Percentiles rank a stretch among this genome's conserved stretches.
These are phyloP conservation scores for Amaranthus cruentus DNA, from an alignment of 148 eudicot genomes.

Conservation along the genomic window DNA sequence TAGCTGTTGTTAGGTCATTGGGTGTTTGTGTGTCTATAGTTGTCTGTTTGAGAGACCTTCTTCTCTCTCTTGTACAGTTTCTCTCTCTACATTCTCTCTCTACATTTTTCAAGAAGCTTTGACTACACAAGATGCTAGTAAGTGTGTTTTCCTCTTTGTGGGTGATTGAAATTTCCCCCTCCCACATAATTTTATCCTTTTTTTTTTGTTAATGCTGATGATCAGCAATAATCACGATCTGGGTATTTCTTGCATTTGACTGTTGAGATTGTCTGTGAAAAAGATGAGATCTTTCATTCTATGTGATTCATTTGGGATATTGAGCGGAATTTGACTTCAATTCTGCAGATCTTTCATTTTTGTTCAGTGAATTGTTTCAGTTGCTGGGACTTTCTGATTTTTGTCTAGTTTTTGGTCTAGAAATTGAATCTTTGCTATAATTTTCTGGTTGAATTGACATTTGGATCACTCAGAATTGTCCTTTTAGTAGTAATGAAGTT, in stretches of 20 bases:
- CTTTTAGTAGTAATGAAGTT: conserved; percentile 13
- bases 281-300: conserved; percentile 19
- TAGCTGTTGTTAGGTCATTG: conserved; percentile 34
- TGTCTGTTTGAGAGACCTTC: conserved; percentile 27
- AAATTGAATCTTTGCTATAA: conserved; percentile 10
- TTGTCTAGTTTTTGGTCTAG: background rate
- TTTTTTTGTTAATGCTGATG: conserved; percentile 17
- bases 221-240: conserved; percentile 30
- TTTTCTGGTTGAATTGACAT: conserved; percentile 19
- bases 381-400: background rate
- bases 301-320: conserved; percentile 18
- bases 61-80: conserved; percentile 15
- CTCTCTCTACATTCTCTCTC: conserved; percentile 18
- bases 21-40: conserved; percentile 23
- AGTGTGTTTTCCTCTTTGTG: conserved; percentile 42
- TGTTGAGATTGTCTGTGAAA: background rate
- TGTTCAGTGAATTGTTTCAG: conserved; percentile 1
- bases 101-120: conserved; percentile 30
- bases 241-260: conserved; percentile 23
- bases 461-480: conserved; percentile 24
- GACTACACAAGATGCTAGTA: conserved; percentile 45
- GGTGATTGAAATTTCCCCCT: conserved; percentile 21
- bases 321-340: background rate
- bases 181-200: background rate
- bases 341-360: background rate